phyloP scores from a whole-genome alignment of 176 grass and related monocot genomes.

The Urochloa ruziziensis region DNA sequence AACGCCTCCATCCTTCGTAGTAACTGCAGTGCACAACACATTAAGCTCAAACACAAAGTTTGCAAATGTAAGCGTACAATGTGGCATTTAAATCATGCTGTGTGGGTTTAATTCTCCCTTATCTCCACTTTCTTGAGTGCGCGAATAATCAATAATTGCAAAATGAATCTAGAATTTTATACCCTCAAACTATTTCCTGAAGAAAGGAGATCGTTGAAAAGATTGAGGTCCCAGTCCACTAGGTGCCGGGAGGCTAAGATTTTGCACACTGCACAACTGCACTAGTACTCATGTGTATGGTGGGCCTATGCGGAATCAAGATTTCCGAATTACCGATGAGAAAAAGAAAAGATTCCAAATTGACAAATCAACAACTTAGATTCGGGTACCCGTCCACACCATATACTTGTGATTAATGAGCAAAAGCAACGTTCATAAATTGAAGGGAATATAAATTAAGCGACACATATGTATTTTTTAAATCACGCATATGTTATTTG shows the following conservation, averaged over 20 bases:
- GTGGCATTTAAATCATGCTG: background rate
- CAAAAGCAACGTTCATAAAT: background rate
- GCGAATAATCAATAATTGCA: background rate
- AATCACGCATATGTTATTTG: too few species aligned
- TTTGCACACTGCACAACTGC: background rate
- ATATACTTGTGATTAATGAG: background rate
- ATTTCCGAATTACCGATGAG: background rate
- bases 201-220: background rate
- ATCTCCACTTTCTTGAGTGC: background rate
- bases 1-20: background rate
- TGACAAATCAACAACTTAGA: background rate
- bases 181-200: too few species aligned
- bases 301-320: background rate
- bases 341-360: background rate
- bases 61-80: background rate
- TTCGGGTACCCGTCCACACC: background rate
- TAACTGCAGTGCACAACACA: too few species aligned
- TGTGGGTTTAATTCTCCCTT: background rate
- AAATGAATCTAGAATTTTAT: background rate
- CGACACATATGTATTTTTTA: background rate
- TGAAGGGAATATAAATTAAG: background rate
- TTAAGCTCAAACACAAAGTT: background rate
- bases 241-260: too few species aligned
- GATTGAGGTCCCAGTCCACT: background rate
- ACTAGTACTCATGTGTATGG: background rate